Evolutionary conservation across 352 stramenopile species (phyloP).

Genomic region (Globisporangium camurandrum): DNA sequence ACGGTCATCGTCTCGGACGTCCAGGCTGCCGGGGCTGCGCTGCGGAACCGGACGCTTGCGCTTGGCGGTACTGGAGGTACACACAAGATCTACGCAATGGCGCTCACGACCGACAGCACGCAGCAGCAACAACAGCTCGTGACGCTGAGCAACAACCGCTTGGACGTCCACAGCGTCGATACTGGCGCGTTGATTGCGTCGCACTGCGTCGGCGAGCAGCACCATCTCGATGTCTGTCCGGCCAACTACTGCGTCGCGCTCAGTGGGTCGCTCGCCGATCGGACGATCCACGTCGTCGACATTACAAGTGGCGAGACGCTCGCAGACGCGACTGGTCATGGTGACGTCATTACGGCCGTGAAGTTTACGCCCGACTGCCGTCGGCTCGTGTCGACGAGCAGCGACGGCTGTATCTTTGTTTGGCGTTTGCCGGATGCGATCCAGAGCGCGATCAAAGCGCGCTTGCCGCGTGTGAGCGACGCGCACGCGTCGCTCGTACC

Average conservation of each 20-base stretch:
- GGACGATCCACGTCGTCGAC: slow-evolving; percentile 83
- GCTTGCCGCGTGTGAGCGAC: slow-evolving; percentile 33
- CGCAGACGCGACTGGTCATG: slow-evolving; percentile 73
- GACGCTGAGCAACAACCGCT: slow-evolving; percentile 67
- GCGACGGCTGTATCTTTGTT: slow-evolving; percentile 85
- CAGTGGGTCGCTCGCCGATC: slow-evolving; percentile 76
- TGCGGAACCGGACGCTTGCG: slow-evolving; percentile 38
- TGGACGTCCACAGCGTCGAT: slow-evolving; percentile 63
- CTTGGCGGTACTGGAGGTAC: slow-evolving; percentile 7
- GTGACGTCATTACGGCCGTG: slow-evolving; percentile 74
- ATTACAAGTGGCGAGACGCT: slow-evolving; percentile 68
- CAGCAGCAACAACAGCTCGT: too few relatives aligned
- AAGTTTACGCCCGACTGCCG: slow-evolving; percentile 84
- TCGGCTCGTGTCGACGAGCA: slow-evolving; percentile 73
- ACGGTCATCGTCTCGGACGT: slow-evolving; percentile 58
- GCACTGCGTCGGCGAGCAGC: slow-evolving; percentile 67
- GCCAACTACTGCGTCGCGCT: slow-evolving; percentile 69
- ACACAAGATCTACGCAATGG: slow-evolving; percentile 66
- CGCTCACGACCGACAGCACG: slow-evolving; percentile 64
- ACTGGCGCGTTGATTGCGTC: slow-evolving; percentile 53
- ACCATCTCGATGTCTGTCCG: slow-evolving; percentile 58
- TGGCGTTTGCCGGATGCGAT: slow-evolving; percentile 79
- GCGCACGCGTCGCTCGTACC: slow-evolving; percentile 15
- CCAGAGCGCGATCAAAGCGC: slow-evolving; percentile 54
- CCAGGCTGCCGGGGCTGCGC: slow-evolving; percentile 24